A percentile compares a stretch with the other conserved stretches of the same genome.
phyloP scores from a whole-genome alignment of 2,329 filamentous ascomycete species.

The Pseudonectria buxi region DNA sequence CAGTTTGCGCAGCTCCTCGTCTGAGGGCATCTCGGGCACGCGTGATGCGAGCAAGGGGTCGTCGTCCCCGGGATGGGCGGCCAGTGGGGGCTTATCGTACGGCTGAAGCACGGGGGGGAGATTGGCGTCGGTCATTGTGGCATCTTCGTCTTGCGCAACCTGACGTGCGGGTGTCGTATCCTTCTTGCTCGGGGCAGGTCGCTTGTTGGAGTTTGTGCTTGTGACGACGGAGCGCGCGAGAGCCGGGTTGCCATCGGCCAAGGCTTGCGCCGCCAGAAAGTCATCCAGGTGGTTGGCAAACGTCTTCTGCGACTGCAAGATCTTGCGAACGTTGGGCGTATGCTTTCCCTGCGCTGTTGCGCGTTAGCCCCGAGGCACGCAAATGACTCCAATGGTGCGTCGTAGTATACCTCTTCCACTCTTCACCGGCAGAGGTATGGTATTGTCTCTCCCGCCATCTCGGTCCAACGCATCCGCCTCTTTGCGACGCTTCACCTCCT shows the following conservation, averaged over 20 bases:
- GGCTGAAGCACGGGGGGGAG: constrained; percentile 29
- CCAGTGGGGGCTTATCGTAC: constrained; percentile 26
- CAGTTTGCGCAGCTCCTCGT: constrained; percentile 57
- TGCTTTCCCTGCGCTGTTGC: constrained; percentile 44
- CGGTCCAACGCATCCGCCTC: constrained; percentile 77
- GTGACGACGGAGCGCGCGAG: constrained; percentile 26
- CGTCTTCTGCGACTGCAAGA: constrained; percentile 73
- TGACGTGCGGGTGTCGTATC: constrained; percentile 18
- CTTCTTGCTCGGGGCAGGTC: constrained; percentile 19
- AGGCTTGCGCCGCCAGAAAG: constrained; percentile 58
- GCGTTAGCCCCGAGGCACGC: constrained; percentile 4
- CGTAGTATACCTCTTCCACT: constrained; percentile 32
- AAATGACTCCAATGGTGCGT: neutral
- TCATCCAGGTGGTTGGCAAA: constrained; percentile 80
- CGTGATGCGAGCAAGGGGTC: constrained; percentile 53
- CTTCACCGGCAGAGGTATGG: constrained; percentile 61
- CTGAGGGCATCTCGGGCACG: constrained; percentile 51
- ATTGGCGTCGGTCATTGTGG: constrained; percentile 19
- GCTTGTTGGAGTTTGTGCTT: constrained; percentile 23
- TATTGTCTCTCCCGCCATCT: constrained; percentile 67
- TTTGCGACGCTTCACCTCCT: constrained; percentile 73
- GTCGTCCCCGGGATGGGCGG: constrained; percentile 40
- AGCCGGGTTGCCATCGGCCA: constrained; percentile 32
- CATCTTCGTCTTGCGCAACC: constrained; percentile 18
- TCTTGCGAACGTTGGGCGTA: constrained; percentile 66